phyloP scores from a whole-genome alignment of 192 early-diverging fungal species.

The Helicostylum pulchrum region DNA sequence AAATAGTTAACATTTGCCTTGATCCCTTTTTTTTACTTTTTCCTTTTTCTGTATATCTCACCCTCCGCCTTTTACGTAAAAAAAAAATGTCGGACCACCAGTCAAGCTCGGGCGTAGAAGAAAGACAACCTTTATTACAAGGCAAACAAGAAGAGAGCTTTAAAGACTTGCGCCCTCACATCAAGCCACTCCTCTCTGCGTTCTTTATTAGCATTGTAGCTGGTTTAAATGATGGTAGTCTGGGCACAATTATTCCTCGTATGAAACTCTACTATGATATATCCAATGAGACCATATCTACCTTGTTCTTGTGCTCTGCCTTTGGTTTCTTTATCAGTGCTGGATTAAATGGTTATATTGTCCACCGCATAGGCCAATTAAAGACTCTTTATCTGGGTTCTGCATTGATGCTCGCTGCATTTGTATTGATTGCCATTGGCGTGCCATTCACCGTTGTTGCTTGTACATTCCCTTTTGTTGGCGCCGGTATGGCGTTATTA shows the following conservation, averaged over 20 bases:
- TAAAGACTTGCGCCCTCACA: conserved; percentile 1
- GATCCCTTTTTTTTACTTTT: neutral
- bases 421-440: conserved; percentile 20
- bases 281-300: conserved; percentile 26
- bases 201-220: conserved; percentile 19
- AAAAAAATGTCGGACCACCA: neutral
- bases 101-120: neutral
- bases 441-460: conserved; percentile 28
- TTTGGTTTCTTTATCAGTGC: conserved; percentile 28
- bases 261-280: conserved; percentile 34
- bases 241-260: conserved; percentile 31
- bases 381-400: conserved; percentile 17
- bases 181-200: conserved; percentile 5
- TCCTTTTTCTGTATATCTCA: neutral
- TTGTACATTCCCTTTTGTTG: conserved; percentile 22
- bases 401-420: conserved; percentile 3
- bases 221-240: conserved; percentile 28
- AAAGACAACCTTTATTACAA: neutral
- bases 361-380: conserved; percentile 17
- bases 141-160: conserved; percentile 11
- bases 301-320: conserved; percentile 26
- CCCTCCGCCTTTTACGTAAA: neutral
- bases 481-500: conserved; percentile 25
- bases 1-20: too few relatives aligned
- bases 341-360: conserved; percentile 27